Percentiles rank a stretch among this genome's conserved stretches.
These are phyloP conservation scores for Termitomyces sp. DNA, from an alignment of 768 basidiomycete species.

Conservation along the genomic window DNA sequence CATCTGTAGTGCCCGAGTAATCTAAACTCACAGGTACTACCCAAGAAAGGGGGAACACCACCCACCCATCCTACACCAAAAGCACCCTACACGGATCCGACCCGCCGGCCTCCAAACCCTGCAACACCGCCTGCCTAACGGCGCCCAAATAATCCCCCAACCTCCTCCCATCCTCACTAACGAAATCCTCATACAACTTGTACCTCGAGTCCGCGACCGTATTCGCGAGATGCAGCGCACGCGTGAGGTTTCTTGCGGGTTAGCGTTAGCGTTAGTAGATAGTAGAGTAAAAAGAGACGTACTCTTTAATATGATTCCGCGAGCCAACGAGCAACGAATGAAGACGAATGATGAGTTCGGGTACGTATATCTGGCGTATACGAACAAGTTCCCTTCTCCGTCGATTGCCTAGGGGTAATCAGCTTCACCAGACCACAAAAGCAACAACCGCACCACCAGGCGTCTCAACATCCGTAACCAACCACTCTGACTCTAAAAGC, in stretches of 20 bases:
- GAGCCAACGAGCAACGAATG: slow-evolving; percentile 72
- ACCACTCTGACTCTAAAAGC: slow-evolving; percentile 76
- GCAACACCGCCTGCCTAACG: slow-evolving; percentile 69
- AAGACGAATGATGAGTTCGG: slow-evolving; percentile 84
- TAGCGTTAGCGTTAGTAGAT: neutral
- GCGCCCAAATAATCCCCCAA: slow-evolving; percentile 73
- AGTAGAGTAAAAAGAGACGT: slow-evolving; percentile 20
- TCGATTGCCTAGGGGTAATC: slow-evolving; percentile 51
- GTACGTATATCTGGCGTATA: slow-evolving; percentile 87
- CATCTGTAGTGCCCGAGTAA: too few species aligned
- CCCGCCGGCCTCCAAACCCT: slow-evolving; percentile 68
- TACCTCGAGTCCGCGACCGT: slow-evolving; percentile 86
- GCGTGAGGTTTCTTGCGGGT: slow-evolving; percentile 63
- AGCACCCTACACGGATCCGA: slow-evolving; percentile 70
- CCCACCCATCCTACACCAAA: neutral
- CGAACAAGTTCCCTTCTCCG: slow-evolving; percentile 66
- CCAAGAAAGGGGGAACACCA: too few species aligned
- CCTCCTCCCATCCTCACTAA: slow-evolving; percentile 53
- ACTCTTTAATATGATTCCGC: slow-evolving; percentile 63
- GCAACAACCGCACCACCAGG: slow-evolving; percentile 31
- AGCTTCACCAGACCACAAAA: too few species aligned
- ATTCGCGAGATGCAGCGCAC: slow-evolving; percentile 74
- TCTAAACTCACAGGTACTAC: too few species aligned
- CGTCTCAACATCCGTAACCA: slow-evolving; percentile 51
- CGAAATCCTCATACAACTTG: slow-evolving; percentile 83